A percentile compares a stretch with the other conserved stretches of the same genome.
Conservation (phyloP, 768 basidiomycete species). For the Suillus tomentosus region DNA sequence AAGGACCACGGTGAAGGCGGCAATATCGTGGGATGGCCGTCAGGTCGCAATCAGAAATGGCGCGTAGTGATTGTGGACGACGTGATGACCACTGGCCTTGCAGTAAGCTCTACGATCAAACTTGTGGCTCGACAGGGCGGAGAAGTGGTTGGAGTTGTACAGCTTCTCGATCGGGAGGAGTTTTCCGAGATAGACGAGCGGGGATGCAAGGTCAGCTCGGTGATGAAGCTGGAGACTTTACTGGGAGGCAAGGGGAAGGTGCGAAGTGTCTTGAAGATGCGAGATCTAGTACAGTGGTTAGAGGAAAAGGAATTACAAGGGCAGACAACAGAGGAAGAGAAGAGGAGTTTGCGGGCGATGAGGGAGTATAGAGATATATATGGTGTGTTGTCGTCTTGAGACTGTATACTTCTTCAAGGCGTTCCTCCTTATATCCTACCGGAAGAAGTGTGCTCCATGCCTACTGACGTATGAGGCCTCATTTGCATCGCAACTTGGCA, state of each 20-base stretch:
- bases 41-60: constrained; percentile 57
- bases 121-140: constrained; percentile 71
- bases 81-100: constrained; percentile 92
- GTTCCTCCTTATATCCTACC: not conserved
- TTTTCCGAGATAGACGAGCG: constrained; percentile 19
- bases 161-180: constrained; percentile 72
- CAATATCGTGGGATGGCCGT: constrained; percentile 79
- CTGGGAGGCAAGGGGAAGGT: constrained; percentile 71
- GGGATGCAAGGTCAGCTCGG: constrained; percentile 60
- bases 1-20: constrained; percentile 98
- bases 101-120: constrained; percentile 81
- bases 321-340: constrained; percentile 33
- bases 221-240: constrained; percentile 77
- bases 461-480: not conserved
- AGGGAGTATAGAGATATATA: constrained; percentile 54
- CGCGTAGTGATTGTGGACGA: constrained; percentile 91
- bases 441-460: not conserved
- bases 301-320: constrained; percentile 48
- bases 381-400: constrained; percentile 14
- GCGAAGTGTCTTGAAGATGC: constrained; percentile 79
- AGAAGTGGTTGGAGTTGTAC: constrained; percentile 84
- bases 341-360: constrained; percentile 71
- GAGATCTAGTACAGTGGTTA: constrained; percentile 84
- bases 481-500: not conserved
- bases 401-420: not conserved